Base-by-base conservation (phyloP, 345 rosid genomes). In the Euphorbia lathyris region DNA sequence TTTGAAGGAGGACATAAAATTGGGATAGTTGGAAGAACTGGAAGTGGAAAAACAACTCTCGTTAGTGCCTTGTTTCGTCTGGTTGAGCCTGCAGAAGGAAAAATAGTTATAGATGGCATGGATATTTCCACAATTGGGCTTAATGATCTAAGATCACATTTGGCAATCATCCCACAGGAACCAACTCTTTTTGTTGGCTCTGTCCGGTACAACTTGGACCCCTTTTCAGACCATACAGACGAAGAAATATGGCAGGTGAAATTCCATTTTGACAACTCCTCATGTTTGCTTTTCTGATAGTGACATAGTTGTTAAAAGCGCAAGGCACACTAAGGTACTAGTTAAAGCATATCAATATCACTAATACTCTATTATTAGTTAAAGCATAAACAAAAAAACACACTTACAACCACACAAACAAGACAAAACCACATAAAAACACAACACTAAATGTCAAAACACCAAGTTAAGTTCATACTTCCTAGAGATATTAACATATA, bases 231-330 rank as follows among this genome's bases (percentile, higher is more conserved):
- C 25, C 70, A 81, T 47, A 75, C 71, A 0, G 86, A 85, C 30
- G 63, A 68, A 20, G 79, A 83, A 60, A 79, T 85, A 66, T 87
- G 89, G 89, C 78, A 83, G 82, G 90, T 86, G 7, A 80, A 50
- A 65, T 53, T 9, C 40, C 8, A 12, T 45, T 16, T 34, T 34
- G n/a, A n/a, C n/a, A n/a, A n/a, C n/a, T n/a, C n/a, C n/a, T n/a
- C n/a, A n/a, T n/a, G n/a, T n/a, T n/a, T n/a, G n/a, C n/a, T n/a
- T n/a, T n/a, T n/a, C n/a, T n/a, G n/a, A n/a, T n/a, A n/a, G n/a
- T n/a, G n/a, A n/a, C n/a, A n/a, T n/a, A n/a, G n/a, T n/a, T n/a
- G n/a, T n/a, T n/a, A n/a, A n/a, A n/a, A n/a, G n/a, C n/a, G n/a
- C n/a, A n/a, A n/a, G n/a, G n/a, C n/a, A n/a, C n/a, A n/a, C n/a